Conservation (phyloP, 495 filamentous ascomycete genomes). For the Neurospora sp. region DNA sequence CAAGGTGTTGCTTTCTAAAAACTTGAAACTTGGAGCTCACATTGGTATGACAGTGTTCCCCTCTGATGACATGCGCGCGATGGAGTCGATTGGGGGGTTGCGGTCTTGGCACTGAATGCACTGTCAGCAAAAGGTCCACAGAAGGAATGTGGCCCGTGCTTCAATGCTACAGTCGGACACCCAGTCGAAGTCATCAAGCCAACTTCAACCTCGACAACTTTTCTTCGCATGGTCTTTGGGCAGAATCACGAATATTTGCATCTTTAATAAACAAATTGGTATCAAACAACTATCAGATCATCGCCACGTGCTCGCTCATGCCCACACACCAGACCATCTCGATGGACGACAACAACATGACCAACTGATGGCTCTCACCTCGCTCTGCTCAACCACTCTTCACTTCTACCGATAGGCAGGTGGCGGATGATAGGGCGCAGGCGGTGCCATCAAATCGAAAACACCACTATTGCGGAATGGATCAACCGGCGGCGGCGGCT, state of each 20-base stretch:
- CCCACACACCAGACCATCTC: not conserved
- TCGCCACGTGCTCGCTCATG: not conserved
- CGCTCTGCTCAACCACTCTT: too few species aligned
- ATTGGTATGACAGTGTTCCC: not conserved
- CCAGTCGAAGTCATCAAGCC: not conserved
- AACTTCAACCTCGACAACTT: not conserved
- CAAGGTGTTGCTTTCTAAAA: not conserved
- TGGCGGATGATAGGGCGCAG: constrained; percentile 11
- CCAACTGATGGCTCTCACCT: too few species aligned
- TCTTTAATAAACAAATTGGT: not conserved
- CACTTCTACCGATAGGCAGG: constrained; percentile 11
- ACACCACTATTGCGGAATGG: not conserved
- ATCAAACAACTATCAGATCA: not conserved
- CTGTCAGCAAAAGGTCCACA: not conserved
- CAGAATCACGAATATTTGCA: not conserved
- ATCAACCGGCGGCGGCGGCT: constrained; percentile 9
- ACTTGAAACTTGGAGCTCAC: not conserved
- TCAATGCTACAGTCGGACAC: not conserved
- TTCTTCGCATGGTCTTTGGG: not conserved
- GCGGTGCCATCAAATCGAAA: constrained; percentile 3
- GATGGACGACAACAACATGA: not conserved
- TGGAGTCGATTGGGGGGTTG: not conserved
- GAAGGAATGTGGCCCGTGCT: not conserved
- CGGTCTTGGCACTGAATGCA: not conserved
- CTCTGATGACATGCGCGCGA: not conserved